These are phyloP conservation scores for Alternaria sp. DNA, from an alignment of 2,329 filamentous ascomycete species.

Conservation along the genomic window DNA sequence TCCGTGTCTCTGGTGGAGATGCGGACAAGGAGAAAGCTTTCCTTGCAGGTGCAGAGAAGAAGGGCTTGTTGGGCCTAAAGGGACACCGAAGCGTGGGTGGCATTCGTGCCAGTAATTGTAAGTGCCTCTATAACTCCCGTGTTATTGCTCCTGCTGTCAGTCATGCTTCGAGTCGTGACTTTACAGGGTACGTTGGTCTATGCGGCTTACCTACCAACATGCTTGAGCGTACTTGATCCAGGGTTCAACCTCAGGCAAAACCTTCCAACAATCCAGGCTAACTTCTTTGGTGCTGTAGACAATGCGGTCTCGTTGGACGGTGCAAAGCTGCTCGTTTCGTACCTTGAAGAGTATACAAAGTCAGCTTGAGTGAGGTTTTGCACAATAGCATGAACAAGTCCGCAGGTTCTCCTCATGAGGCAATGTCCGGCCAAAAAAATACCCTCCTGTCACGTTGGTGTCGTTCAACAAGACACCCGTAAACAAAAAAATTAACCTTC, in stretches of 20 bases:
- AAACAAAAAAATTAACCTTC: constrained; percentile 21
- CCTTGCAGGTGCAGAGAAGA: constrained; percentile 72
- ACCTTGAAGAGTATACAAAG: constrained; percentile 68
- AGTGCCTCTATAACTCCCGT: constrained; percentile 35
- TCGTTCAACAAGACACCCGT: constrained; percentile 42
- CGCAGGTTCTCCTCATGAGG: constrained; percentile 11
- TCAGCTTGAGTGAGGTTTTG: constrained; percentile 32
- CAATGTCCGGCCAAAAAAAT: neutral
- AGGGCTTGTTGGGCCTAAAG: constrained; percentile 80
- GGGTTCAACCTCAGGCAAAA: constrained; percentile 11
- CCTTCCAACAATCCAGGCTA: constrained; percentile 25
- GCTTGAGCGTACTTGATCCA: constrained; percentile 13
- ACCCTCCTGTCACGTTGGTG: constrained; percentile 2
- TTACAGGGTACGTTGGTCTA: constrained; percentile 27
- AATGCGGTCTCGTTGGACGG: constrained; percentile 78
- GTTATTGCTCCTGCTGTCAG: constrained; percentile 15
- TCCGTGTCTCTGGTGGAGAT: constrained; percentile 73
- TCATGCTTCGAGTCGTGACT: constrained; percentile 13
- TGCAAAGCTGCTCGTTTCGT: constrained; percentile 72
- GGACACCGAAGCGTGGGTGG: constrained; percentile 88
- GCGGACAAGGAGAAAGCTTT: constrained; percentile 81
- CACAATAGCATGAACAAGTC: constrained; percentile 24
- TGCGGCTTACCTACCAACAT: constrained; percentile 1
- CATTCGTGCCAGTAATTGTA: constrained; percentile 81
- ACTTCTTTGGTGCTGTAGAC: constrained; percentile 55